Evolutionary conservation across 1,284 basidiomycete species (phyloP).

Genomic region (Fomes fomentarius): DNA sequence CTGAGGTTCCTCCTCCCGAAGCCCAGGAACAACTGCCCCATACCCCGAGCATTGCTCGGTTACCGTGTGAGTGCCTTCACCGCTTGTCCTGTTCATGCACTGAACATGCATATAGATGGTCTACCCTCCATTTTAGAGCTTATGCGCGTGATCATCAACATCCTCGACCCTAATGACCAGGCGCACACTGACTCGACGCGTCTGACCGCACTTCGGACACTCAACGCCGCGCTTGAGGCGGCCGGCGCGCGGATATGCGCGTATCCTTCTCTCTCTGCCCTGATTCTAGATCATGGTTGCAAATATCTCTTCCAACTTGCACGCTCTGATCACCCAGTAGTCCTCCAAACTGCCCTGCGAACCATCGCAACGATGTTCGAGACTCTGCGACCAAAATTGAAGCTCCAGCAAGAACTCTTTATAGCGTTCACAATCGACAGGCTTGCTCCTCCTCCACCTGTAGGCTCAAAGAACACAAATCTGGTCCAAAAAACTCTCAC

Average conservation of each 20-base stretch:
- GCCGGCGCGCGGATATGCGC: slow-evolving; percentile 76
- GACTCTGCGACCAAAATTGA: slow-evolving; percentile 86
- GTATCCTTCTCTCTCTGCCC: slow-evolving; percentile 73
- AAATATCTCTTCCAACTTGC: slow-evolving; percentile 96
- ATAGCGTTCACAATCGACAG: slow-evolving; percentile 93
- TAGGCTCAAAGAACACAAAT: slow-evolving; percentile 16
- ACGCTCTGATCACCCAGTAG: slow-evolving; percentile 81
- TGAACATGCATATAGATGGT: slow-evolving; percentile 60
- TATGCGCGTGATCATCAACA: slow-evolving; percentile 91
- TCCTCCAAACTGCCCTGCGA: slow-evolving; percentile 83
- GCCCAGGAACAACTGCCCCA: slow-evolving; percentile 9
- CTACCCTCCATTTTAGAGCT: slow-evolving; percentile 94
- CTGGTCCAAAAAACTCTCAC: slow-evolving; percentile 22
- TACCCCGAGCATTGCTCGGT: slow-evolving; percentile 17
- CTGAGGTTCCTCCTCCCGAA: neutral
- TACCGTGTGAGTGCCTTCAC: slow-evolving; percentile 20
- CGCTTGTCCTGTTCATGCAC: neutral
- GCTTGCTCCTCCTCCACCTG: slow-evolving; percentile 60
- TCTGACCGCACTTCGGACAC: slow-evolving; percentile 84
- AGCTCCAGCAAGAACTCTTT: slow-evolving; percentile 97
- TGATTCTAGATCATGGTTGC: slow-evolving; percentile 90
- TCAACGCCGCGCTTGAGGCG: slow-evolving; percentile 90
- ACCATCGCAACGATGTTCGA: slow-evolving; percentile 90
- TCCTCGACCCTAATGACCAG: slow-evolving; percentile 93
- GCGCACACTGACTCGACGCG: slow-evolving; percentile 97